Conservation (phyloP, 73 alveolate genomes). For the Paramecium primaurelia region DNA sequence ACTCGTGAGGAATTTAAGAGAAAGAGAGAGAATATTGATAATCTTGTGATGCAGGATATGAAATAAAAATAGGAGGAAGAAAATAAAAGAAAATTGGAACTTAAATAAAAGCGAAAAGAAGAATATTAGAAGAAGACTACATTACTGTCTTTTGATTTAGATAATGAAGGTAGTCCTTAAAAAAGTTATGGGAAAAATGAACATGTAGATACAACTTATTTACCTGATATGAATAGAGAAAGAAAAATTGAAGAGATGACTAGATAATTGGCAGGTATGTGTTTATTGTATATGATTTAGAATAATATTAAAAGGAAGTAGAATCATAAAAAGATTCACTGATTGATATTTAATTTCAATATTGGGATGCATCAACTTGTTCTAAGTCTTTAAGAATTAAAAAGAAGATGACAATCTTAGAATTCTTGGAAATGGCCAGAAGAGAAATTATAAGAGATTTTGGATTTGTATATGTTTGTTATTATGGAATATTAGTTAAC, state of each 20-base stretch:
- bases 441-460: slow-evolving; percentile 43
- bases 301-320: slow-evolving; percentile 20
- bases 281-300: background rate
- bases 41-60: slow-evolving; percentile 26
- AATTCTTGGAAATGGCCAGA: slow-evolving; percentile 36
- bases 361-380: slow-evolving; percentile 47
- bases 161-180: background rate
- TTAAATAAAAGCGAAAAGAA: slow-evolving; percentile 12
- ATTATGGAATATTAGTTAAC: background rate
- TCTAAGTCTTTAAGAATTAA: background rate
- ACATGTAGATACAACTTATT: slow-evolving; percentile 14
- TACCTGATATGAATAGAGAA: slow-evolving; percentile 49
- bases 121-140: slow-evolving; percentile 29
- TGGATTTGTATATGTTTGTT: background rate
- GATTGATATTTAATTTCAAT: slow-evolving; percentile 20
- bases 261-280: background rate
- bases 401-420: background rate
- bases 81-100: background rate
- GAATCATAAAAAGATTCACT: background rate
- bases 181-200: slow-evolving; percentile 32
- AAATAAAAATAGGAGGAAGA: slow-evolving; percentile 18
- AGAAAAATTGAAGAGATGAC: slow-evolving; percentile 33
- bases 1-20: slow-evolving; percentile 40
- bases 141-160: slow-evolving; percentile 10
- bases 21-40: slow-evolving; percentile 39